Conservation (phyloP, 768 basidiomycete genomes). For the Mycena galericulata region DNA sequence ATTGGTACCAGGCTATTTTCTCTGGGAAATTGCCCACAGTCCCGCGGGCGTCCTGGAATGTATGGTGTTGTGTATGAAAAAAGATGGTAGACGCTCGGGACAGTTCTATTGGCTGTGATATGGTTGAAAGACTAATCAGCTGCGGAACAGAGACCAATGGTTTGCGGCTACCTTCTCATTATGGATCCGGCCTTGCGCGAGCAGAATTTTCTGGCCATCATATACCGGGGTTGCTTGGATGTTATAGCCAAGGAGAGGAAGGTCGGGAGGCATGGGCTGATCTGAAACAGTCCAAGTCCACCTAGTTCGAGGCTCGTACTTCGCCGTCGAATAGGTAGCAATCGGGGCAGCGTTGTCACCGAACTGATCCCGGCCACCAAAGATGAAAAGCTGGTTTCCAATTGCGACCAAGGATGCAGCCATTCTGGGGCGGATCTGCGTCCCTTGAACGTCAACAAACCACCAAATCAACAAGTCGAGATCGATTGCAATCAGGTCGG, state of each 20-base stretch:
- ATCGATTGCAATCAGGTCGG: conserved; percentile 19
- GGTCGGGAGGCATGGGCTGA: conserved; percentile 28
- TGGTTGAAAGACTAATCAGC: neutral
- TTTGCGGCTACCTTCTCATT: neutral
- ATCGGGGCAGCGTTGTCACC: conserved; percentile 19
- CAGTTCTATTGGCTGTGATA: conserved; percentile 16
- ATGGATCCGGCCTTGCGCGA: conserved; percentile 31
- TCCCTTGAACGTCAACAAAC: conserved; percentile 11
- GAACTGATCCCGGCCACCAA: conserved; percentile 38
- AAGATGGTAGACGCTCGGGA: conserved; percentile 31
- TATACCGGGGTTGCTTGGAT: conserved; percentile 37
- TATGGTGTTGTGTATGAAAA: conserved; percentile 38
- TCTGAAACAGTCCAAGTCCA: conserved; percentile 41
- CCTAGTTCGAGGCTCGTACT: conserved; percentile 15
- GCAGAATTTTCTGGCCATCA: conserved; percentile 41
- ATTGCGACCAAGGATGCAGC: conserved; percentile 39
- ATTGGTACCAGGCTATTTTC: conserved; percentile 37
- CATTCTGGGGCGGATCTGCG: conserved; percentile 4
- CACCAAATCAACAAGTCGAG: conserved; percentile 8
- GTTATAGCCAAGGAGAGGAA: conserved; percentile 25
- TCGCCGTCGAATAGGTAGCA: conserved; percentile 37
- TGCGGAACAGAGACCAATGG: neutral
- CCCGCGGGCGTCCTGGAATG: conserved; percentile 31
- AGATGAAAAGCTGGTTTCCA: conserved; percentile 39
- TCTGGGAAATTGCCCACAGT: conserved; percentile 37